Percentiles rank a stretch among this genome's conserved stretches.
These are phyloP conservation scores for Saccharomycopsis babjevae DNA, from an alignment of 805 yeast species.

Conservation along the genomic window DNA sequence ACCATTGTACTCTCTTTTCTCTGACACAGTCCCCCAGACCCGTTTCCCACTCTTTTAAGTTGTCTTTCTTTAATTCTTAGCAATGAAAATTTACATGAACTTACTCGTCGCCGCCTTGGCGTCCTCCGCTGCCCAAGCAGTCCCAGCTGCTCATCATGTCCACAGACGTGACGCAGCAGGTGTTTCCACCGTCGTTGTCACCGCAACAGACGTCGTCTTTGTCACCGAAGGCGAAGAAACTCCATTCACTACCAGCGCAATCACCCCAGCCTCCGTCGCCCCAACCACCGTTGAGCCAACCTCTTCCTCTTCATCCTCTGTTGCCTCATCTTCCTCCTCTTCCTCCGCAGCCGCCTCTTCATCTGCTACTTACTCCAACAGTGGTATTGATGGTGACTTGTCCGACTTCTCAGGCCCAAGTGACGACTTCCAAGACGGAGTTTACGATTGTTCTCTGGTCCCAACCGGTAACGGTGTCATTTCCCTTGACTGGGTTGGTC, in stretches of 20 bases:
- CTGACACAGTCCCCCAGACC: neutral
- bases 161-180: slow-evolving; percentile 25
- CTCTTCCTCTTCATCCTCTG: slow-evolving; percentile 9
- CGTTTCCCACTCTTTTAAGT: neutral
- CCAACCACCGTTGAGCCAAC: slow-evolving; percentile 21
- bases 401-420: slow-evolving; percentile 46
- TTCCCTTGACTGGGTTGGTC: slow-evolving; percentile 57
- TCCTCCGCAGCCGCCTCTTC: slow-evolving; percentile 22
- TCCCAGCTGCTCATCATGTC: slow-evolving; percentile 24
- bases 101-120: slow-evolving; percentile 20
- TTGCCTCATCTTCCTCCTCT: slow-evolving; percentile 22
- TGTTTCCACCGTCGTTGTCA: slow-evolving; percentile 30
- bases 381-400: slow-evolving; percentile 47
- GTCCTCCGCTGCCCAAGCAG: slow-evolving; percentile 21
- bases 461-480: slow-evolving; percentile 82
- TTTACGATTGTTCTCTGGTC: slow-evolving; percentile 52
- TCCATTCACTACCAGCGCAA: slow-evolving; percentile 4
- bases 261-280: slow-evolving; percentile 29
- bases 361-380: slow-evolving; percentile 17
- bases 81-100: neutral
- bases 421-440: slow-evolving; percentile 59
- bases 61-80: neutral
- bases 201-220: slow-evolving; percentile 33
- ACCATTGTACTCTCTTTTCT: neutral
- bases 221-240: slow-evolving; percentile 52